A percentile compares a stretch with the other conserved stretches of the same genome.
phyloP scores from a whole-genome alignment of 768 basidiomycete genomes.

The Postia placenta region DNA sequence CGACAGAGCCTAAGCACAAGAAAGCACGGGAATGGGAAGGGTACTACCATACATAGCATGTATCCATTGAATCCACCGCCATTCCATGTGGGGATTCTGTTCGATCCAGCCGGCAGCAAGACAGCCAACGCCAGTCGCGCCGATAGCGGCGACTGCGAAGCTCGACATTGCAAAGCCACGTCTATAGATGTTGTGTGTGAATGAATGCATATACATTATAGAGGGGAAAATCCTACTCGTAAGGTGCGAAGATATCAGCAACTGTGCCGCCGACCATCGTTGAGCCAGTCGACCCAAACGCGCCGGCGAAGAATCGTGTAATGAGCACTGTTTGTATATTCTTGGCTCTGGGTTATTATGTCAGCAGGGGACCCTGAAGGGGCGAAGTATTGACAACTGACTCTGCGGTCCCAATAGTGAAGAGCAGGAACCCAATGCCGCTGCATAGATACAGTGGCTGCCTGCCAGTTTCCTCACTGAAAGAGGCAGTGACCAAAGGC shows the following conservation, averaged over 20 bases:
- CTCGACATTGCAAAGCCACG: slow-evolving; percentile 76
- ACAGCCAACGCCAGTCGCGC: slow-evolving; percentile 60
- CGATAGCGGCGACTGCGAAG: slow-evolving; percentile 57
- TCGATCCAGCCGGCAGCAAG: slow-evolving; percentile 64
- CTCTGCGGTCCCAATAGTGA: slow-evolving; percentile 44
- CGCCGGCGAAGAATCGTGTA: slow-evolving; percentile 59
- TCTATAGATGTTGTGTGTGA: slow-evolving; percentile 28
- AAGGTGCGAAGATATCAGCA: slow-evolving; percentile 60
- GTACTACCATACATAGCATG: slow-evolving; percentile 46
- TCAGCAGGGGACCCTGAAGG: neutral
- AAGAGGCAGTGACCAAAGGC: slow-evolving; percentile 60
- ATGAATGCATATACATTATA: neutral
- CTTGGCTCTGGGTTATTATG: slow-evolving; percentile 23
- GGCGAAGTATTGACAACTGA: slow-evolving; percentile 12
- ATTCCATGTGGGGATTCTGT: slow-evolving; percentile 47
- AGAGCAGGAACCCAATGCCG: slow-evolving; percentile 40
- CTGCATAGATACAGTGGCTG: slow-evolving; percentile 53
- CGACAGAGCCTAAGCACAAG: slow-evolving; percentile 3
- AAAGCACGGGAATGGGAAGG: neutral
- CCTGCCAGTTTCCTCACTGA: slow-evolving; percentile 71
- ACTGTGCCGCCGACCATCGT: slow-evolving; percentile 75
- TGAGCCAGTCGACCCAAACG: slow-evolving; percentile 62
- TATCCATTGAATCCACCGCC: slow-evolving; percentile 87
- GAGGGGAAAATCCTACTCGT: slow-evolving; percentile 39
- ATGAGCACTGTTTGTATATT: slow-evolving; percentile 59